A percentile compares a stretch with the other conserved stretches of the same genome.
phyloP scores from a whole-genome alignment of 2,329 filamentous ascomycete species.

The Rhynchosporium secalis region DNA sequence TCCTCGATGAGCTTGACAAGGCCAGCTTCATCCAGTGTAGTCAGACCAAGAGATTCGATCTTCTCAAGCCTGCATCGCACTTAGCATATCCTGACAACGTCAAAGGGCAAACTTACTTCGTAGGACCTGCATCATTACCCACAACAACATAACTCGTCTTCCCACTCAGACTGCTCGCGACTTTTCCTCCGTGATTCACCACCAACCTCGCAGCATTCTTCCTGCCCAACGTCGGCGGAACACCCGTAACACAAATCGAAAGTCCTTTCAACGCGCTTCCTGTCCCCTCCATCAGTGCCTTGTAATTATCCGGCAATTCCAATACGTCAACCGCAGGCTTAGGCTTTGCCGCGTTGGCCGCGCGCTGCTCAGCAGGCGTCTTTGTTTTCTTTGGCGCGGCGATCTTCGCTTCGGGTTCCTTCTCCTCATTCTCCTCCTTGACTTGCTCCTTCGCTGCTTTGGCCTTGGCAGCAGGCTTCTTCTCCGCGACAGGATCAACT shows the following conservation, averaged over 20 bases:
- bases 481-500: constrained; percentile 12
- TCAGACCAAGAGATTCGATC: constrained; percentile 24
- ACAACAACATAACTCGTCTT: constrained; percentile 32
- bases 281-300: constrained; percentile 21
- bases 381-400: constrained; percentile 29
- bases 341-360: constrained; percentile 28
- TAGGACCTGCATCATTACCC: constrained; percentile 33
- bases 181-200: constrained; percentile 28
- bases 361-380: constrained; percentile 29
- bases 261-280: constrained; percentile 21
- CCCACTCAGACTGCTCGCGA: constrained; percentile 29
- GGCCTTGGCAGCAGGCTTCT: neutral
- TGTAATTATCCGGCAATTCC: constrained; percentile 27
- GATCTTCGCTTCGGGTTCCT: constrained; percentile 12
- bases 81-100: neutral
- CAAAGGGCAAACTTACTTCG: constrained; percentile 22
- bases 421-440: constrained; percentile 2
- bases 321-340: constrained; percentile 12
- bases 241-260: constrained; percentile 30
- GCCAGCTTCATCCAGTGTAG: constrained; percentile 27
- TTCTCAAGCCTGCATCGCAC: constrained; percentile 24
- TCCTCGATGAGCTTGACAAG: constrained; percentile 28
- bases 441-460: constrained; percentile 15
- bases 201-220: constrained; percentile 32
- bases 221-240: constrained; percentile 28